These are phyloP conservation scores for Termitomyces sp. DNA, from an alignment of 1,284 basidiomycete genomes.

Conservation along the genomic window DNA sequence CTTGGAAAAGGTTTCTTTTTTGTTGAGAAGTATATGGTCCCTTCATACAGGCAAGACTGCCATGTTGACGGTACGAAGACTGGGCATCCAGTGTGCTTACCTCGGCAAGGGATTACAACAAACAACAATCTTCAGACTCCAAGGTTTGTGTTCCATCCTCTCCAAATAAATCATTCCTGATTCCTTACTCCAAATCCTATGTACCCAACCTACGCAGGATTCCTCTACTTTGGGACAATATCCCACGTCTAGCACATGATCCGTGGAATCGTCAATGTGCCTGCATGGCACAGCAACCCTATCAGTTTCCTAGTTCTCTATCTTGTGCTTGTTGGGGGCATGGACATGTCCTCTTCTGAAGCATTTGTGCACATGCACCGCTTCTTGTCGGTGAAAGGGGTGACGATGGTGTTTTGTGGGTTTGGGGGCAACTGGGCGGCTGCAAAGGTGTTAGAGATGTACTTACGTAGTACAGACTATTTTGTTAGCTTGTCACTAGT, in stretches of 20 bases:
- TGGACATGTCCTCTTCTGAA: constrained; percentile 94
- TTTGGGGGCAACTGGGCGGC: constrained; percentile 59
- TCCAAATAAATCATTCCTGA: too few species aligned
- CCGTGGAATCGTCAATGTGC: constrained; percentile 67
- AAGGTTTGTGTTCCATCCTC: constrained; percentile 44
- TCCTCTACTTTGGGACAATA: constrained; percentile 97
- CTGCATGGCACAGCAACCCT: constrained; percentile 74
- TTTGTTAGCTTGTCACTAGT: too few species aligned
- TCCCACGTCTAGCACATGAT: constrained; percentile 82
- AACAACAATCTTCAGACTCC: constrained; percentile 85
- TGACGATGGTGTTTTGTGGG: constrained; percentile 89
- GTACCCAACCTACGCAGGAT: constrained; percentile 48
- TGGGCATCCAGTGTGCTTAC: constrained; percentile 84
- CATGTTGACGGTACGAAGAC: constrained; percentile 89
- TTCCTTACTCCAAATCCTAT: too few species aligned
- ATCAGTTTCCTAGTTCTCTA: constrained; percentile 90
- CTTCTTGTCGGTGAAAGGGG: constrained; percentile 69
- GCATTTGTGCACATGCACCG: constrained; percentile 92
- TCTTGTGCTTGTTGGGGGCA: constrained; percentile 79
- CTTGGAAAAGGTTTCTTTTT: constrained; percentile 95
- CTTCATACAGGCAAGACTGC: constrained; percentile 76
- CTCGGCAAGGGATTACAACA: constrained; percentile 89
- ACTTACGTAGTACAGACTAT: too few species aligned
- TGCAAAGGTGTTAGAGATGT: constrained; percentile 49
- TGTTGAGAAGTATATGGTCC: constrained; percentile 79